Base-by-base conservation (phyloP, 768 basidiomycete species). In the Ramaria sp. region DNA sequence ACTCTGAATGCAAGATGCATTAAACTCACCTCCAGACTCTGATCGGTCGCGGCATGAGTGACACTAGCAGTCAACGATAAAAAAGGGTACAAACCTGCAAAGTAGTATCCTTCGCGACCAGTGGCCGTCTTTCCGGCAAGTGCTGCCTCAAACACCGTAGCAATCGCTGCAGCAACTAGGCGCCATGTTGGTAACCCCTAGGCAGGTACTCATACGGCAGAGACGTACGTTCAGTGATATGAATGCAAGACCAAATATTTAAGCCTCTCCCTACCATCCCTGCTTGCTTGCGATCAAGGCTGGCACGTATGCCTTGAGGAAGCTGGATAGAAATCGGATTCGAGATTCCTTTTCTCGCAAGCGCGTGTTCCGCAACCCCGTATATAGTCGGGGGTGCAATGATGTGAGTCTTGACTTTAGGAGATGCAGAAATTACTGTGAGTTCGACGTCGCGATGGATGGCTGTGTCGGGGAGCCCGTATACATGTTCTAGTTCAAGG, bases 201-300 rank as follows among this genome's bases (percentile, higher is more conserved):
- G n/a, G 17, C 13, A 41, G 17, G 31, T 13, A 33, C 33, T 34
- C 33, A 34, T 5, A 34, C n/a, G 33, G 11, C 11, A 11, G 11
- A 39, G 10, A 55, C 64, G 45, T 38, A 66, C 66, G 50, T 38
- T 68, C 54, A 12, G 63, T 64, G 51, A 83, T 73, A 58, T 82
- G 73, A 19, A 84, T 77, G 59, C 80, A 70, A 0, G 77, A 74
- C 83, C 82, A 86, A 7, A 80, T 46, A 53, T 84, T 82, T 62
- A n/a, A n/a, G n/a, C n/a, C n/a, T n/a, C n/a, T n/a, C n/a, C n/a
- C n/a, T n/a, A n/a, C n/a, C n/a, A n/a, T n/a, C n/a, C n/a, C n/a
- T n/a, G n/a, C n/a, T n/a, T n/a, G n/a, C n/a, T n/a, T n/a, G n/a
- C n/a, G n/a, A 48, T 53, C 60, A 24, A 68, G 41, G 46, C 63